These are phyloP conservation scores for Nephelium lappaceum DNA, from an alignment of 345 rosid genomes.

Conservation along the genomic window DNA sequence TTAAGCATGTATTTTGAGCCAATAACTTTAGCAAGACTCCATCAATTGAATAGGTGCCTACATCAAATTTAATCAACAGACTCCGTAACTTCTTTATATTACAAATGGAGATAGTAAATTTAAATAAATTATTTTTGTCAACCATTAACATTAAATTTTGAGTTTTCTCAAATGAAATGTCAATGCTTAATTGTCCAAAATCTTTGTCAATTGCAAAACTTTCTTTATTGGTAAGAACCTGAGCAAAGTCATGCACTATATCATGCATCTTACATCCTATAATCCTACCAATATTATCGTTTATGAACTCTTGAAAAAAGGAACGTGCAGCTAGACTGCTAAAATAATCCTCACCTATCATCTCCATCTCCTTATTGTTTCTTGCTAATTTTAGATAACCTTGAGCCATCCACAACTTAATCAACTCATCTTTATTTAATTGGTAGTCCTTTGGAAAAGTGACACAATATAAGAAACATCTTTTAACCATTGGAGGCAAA, in stretches of 20 bases:
- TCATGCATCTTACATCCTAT: not conserved
- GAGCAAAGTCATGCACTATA: not conserved
- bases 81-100: too few relatives aligned
- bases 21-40: too few relatives aligned
- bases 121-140: not conserved
- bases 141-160: slow-evolving; percentile 22
- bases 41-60: too few relatives aligned
- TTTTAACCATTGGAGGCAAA: not conserved
- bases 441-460: not conserved
- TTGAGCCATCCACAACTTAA: not conserved
- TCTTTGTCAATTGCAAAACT: not conserved
- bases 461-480: not conserved
- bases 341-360: too few relatives aligned
- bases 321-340: too few relatives aligned
- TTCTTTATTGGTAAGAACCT: not conserved
- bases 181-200: not conserved
- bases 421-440: not conserved
- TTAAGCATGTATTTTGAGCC: too few relatives aligned
- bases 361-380: not conserved
- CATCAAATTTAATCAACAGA: not conserved
- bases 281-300: too few relatives aligned
- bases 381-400: not conserved
- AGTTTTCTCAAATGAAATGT: not conserved
- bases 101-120: not conserved
- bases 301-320: too few relatives aligned